Conservation (phyloP, 2,329 filamentous ascomycete species). For the Lasiodiplodia citricola region DNA sequence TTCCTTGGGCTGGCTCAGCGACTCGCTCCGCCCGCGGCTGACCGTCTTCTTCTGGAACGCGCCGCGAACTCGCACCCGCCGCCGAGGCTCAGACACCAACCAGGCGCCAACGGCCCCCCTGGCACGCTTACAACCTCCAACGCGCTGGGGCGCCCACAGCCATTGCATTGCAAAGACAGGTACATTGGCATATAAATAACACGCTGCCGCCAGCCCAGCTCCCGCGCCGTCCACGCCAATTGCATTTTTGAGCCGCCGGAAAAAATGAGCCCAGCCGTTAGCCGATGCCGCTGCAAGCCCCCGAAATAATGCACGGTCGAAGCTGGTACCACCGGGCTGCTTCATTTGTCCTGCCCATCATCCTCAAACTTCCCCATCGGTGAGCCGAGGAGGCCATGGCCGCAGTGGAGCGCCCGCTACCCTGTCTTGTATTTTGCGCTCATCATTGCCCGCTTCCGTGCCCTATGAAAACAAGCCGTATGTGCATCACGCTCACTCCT, state of each 20-base stretch:
- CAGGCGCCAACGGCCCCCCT: conserved; percentile 9
- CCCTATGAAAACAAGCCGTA: conserved; percentile 8
- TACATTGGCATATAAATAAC: neutral
- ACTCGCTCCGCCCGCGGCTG: conserved; percentile 14
- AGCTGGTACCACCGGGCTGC: conserved; percentile 21
- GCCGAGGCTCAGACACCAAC: conserved; percentile 2
- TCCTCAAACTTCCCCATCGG: conserved; percentile 23
- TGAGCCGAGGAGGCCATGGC: conserved; percentile 12
- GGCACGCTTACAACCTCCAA: neutral
- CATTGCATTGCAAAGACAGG: neutral
- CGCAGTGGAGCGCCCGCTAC: conserved; percentile 5
- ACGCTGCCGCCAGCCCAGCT: neutral
- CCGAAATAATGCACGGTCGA: conserved; percentile 24
- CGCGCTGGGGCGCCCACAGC: neutral
- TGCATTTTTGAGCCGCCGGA: neutral
- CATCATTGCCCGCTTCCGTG: neutral
- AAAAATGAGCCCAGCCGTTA: conserved; percentile 7
- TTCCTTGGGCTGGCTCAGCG: conserved; percentile 4
- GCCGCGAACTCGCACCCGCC: conserved; percentile 3
- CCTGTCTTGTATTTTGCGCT: conserved; percentile 8
- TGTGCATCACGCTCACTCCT: conserved; percentile 33
- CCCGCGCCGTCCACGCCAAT: neutral
- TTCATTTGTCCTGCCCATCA: conserved; percentile 20
- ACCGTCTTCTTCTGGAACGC: conserved; percentile 23
- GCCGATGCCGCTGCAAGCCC: conserved; percentile 22